Conservation (phyloP, 371 early-diverging fungal genomes). For the Funneliformis caledonium region DNA sequence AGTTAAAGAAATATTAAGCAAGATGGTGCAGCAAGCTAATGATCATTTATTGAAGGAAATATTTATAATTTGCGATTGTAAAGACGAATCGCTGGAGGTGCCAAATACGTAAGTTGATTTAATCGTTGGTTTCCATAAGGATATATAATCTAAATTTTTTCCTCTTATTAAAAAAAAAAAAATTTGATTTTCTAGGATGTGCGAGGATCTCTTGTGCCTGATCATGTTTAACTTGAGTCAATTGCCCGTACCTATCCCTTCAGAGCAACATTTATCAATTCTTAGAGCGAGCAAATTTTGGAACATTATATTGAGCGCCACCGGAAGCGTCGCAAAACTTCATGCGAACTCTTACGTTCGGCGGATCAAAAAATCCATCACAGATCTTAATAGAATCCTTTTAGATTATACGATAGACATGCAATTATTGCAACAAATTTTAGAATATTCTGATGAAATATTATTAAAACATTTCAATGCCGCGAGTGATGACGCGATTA, state of each 20-base stretch:
- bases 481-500: no score
- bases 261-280: background rate
- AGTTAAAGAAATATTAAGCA: conserved; percentile 2
- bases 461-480: background rate
- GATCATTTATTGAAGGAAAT: conserved; percentile 11
- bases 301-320: conserved; percentile 12
- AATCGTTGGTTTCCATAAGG: no score
- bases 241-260: background rate
- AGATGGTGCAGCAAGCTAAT: background rate
- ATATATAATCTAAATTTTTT: no score
- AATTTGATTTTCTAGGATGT: background rate
- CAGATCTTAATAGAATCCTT: background rate
- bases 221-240: background rate
- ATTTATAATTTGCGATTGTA: conserved; percentile 23
- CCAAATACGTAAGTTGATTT: conserved; percentile 32
- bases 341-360: background rate
- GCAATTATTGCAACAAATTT: background rate
- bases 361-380: conserved; percentile 2
- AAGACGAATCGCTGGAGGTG: background rate
- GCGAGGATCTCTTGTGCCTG: conserved; percentile 30
- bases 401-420: conserved; percentile 1
- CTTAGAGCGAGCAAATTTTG: conserved; percentile 22
- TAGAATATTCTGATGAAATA: conserved; percentile 15
- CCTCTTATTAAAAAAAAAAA: no score
- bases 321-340: conserved; percentile 12